These are phyloP conservation scores for Juncus inflexus DNA, from an alignment of 176 grass and related monocot species.

Conservation along the genomic window DNA sequence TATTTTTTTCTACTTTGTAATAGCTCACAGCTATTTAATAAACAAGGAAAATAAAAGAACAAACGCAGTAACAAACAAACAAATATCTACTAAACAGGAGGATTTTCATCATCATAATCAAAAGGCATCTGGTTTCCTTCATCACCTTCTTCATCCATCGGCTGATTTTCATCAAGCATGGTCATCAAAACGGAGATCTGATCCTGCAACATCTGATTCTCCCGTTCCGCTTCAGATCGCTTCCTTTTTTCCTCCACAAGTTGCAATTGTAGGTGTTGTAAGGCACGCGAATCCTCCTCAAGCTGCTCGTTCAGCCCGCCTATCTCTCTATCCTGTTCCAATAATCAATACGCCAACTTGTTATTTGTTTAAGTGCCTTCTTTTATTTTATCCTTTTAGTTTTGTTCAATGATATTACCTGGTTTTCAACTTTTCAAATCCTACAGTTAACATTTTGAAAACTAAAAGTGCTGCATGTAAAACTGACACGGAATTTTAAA, in stretches of 20 bases:
- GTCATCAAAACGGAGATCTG: constrained; percentile 79
- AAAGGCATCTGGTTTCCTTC: background rate
- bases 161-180: constrained; percentile 63
- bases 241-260: constrained; percentile 72
- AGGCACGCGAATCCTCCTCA: constrained; percentile 76
- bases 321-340: constrained; percentile 81
- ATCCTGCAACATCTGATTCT: constrained; percentile 73
- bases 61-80: background rate
- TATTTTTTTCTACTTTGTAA: background rate
- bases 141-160: constrained; percentile 41
- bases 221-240: constrained; percentile 69
- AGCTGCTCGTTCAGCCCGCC: constrained; percentile 80
- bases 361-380: too few relatives aligned
- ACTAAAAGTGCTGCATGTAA: too few relatives aligned
- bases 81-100: constrained; percentile 21
- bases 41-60: background rate
- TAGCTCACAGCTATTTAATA: background rate
- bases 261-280: constrained; percentile 84
- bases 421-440: too few relatives aligned
- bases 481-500: too few relatives aligned
- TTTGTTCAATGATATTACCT: too few relatives aligned
- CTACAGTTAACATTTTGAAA: too few relatives aligned
- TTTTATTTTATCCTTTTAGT: too few relatives aligned
- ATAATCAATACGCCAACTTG: background rate
- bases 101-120: constrained; percentile 4